phyloP scores from a whole-genome alignment of 2,329 filamentous ascomycete genomes.

The Colletotrichum australisinense region DNA sequence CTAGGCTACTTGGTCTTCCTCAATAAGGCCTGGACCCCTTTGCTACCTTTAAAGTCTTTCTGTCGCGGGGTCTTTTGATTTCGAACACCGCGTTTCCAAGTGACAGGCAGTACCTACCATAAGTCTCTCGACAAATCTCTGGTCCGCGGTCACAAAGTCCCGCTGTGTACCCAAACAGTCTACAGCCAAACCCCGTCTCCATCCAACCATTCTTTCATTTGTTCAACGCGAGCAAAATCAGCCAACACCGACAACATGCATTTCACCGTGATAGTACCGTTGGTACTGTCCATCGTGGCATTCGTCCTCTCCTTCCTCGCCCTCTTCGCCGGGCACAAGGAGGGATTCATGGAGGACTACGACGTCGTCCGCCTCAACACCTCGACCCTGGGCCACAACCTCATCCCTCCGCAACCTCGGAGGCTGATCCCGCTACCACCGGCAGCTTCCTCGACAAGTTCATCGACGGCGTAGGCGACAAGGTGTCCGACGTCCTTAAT shows the following conservation, averaged over 20 bases:
- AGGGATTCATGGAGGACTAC: conserved; percentile 57
- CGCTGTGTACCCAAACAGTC: not conserved
- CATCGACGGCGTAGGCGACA: conserved; percentile 42
- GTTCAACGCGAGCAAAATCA: not conserved
- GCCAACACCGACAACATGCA: conserved; percentile 35
- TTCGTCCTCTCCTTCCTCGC: conserved; percentile 53
- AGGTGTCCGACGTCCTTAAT: conserved; percentile 51
- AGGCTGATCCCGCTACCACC: conserved; percentile 33
- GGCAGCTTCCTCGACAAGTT: conserved; percentile 44
- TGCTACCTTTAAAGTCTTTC: not conserved
- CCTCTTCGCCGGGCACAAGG: conserved; percentile 52
- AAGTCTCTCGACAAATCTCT: not conserved
- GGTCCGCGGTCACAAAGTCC: not conserved
- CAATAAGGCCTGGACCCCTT: conserved; percentile 15
- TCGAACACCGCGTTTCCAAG: not conserved
- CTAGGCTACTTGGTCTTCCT: not conserved
- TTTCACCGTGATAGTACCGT: conserved; percentile 48
- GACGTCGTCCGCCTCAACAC: conserved; percentile 53
- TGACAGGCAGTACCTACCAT: conserved; percentile 3
- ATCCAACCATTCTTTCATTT: not conserved
- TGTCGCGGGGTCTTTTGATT: not conserved
- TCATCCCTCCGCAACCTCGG: conserved; percentile 37
- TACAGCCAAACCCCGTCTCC: not conserved
- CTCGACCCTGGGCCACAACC: conserved; percentile 50
- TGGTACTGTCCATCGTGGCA: conserved; percentile 50